Conservation (phyloP, 2,329 filamentous ascomycete genomes). For the Penicillium sp. region DNA sequence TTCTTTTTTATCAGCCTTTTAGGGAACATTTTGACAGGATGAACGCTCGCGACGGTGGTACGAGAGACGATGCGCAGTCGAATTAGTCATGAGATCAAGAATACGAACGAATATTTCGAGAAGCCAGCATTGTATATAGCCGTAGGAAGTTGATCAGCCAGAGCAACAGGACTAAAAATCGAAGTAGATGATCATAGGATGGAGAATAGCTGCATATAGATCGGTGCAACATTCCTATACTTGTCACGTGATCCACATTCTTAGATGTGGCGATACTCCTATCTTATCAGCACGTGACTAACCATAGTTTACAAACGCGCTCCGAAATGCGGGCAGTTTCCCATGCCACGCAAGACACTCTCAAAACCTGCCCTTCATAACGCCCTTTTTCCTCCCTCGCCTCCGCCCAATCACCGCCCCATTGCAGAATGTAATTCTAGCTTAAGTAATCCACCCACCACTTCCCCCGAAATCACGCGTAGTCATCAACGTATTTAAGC, state of each 20-base stretch:
- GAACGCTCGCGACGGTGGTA: constrained; percentile 6
- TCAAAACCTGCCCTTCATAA: constrained; percentile 41
- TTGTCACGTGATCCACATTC: neutral
- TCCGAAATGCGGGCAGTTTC: constrained; percentile 16
- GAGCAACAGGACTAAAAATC: too few species aligned
- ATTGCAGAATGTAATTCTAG: constrained; percentile 24
- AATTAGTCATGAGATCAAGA: constrained; percentile 8
- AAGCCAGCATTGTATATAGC: neutral
- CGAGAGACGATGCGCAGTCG: constrained; percentile 6
- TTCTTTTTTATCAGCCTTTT: constrained; percentile 14
- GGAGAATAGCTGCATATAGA: neutral
- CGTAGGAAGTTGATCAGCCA: neutral
- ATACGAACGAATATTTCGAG: constrained; percentile 15
- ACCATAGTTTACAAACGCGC: constrained; percentile 1
- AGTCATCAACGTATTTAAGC: constrained; percentile 35
- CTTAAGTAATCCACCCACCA: constrained; percentile 23
- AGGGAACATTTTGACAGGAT: constrained; percentile 4
- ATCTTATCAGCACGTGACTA: constrained; percentile 24
- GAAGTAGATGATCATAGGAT: neutral
- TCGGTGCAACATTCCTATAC: neutral
- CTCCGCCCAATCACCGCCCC: constrained; percentile 34
- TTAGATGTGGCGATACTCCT: neutral
- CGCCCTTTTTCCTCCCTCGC: constrained; percentile 31
- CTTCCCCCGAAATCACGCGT: constrained; percentile 26
- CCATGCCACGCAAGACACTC: constrained; percentile 20